Conservation (phyloP, 768 basidiomycete genomes). For the Tephrocybe sp. region DNA sequence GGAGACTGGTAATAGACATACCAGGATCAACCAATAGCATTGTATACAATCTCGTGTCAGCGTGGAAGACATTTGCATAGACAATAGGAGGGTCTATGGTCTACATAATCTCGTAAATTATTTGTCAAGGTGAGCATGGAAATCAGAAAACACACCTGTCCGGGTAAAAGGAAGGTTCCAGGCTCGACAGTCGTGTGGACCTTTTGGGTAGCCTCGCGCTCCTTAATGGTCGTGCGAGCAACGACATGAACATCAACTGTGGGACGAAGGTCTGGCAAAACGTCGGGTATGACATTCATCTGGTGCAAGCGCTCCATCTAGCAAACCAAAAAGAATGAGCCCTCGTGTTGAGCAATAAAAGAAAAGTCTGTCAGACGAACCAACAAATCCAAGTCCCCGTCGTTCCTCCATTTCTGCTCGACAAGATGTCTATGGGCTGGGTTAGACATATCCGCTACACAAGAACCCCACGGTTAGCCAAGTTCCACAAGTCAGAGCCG, state of each 20-base stretch:
- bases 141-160: slow-evolving; percentile 49
- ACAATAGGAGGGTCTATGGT: slow-evolving; percentile 65
- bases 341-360: not conserved
- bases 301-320: slow-evolving; percentile 94
- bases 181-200: slow-evolving; percentile 56
- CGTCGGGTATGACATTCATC: slow-evolving; percentile 89
- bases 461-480: not conserved
- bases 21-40: slow-evolving; percentile 88
- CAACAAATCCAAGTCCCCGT: slow-evolving; percentile 80
- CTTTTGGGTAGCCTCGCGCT: slow-evolving; percentile 30
- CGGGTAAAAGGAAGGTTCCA: slow-evolving; percentile 62
- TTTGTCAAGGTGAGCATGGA: not conserved
- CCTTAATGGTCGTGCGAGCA: slow-evolving; percentile 31
- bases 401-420: slow-evolving; percentile 83
- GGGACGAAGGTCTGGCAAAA: slow-evolving; percentile 69
- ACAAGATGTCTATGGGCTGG: slow-evolving; percentile 74
- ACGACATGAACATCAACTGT: slow-evolving; percentile 71
- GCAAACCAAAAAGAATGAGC: not conserved
- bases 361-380: slow-evolving; percentile 38
- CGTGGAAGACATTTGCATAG: slow-evolving; percentile 77
- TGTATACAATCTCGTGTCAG: slow-evolving; percentile 79
- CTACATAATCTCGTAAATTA: slow-evolving; percentile 27
- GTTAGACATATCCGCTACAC: slow-evolving; percentile 62
- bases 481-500: not conserved
- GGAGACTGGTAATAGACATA: slow-evolving; percentile 23